Percentiles rank a stretch among this genome's conserved stretches.
Conservation (phyloP, 2,329 filamentous ascomycete species). For the Calonectria hawksworthii region DNA sequence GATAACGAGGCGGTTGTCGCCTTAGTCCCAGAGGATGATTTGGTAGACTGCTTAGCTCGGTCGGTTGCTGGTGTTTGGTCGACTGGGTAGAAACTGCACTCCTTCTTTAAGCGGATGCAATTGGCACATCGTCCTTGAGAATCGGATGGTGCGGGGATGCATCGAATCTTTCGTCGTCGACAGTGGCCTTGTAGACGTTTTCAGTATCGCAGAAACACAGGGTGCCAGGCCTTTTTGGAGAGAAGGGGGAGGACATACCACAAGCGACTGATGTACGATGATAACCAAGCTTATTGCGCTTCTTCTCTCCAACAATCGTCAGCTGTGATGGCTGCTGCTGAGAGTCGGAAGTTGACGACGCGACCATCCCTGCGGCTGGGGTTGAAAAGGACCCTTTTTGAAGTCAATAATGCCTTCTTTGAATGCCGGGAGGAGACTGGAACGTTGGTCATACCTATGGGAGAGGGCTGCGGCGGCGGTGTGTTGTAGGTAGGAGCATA, state of each 20-base stretch:
- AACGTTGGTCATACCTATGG: conserved; percentile 50
- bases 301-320: conserved; percentile 63
- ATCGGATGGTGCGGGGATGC: conserved; percentile 82
- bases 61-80: conserved; percentile 77
- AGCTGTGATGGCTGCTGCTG: conserved; percentile 44
- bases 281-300: conserved; percentile 93
- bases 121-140: conserved; percentile 85
- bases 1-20: conserved; percentile 59
- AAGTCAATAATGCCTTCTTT: conserved; percentile 52
- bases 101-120: conserved; percentile 94
- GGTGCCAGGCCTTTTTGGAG: background rate
- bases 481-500: conserved; percentile 50
- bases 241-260: conserved; percentile 73
- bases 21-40: conserved; percentile 56
- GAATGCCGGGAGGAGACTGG: conserved; percentile 52
- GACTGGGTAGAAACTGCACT: conserved; percentile 92
- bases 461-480: conserved; percentile 48
- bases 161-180: conserved; percentile 92
- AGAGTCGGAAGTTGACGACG: conserved; percentile 51
- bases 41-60: conserved; percentile 58
- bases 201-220: conserved; percentile 13
- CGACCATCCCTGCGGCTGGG: conserved; percentile 61
- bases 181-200: conserved; percentile 78
- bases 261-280: conserved; percentile 96
- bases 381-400: conserved; percentile 66